Base-by-base conservation (phyloP, 2,329 filamentous ascomycete genomes). In the Fusarium anguioides region DNA sequence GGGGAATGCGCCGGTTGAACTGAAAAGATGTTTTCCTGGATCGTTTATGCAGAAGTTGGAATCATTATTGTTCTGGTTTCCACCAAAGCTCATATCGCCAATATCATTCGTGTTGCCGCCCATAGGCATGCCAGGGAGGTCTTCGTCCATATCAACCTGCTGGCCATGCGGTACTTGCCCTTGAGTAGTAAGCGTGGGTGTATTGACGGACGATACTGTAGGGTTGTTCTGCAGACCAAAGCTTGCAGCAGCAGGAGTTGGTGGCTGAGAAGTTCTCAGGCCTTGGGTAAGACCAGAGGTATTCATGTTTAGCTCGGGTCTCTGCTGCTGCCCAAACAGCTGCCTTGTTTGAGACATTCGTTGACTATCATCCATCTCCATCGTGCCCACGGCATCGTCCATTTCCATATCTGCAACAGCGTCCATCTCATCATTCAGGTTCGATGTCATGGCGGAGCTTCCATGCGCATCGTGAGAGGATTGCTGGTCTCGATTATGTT, bases 131-230 rank as follows among this genome's bases (percentile, higher is more conserved):
- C 86, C 87, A 15, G 89, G 82, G 60, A 93, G 85, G 64, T 91
- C 90, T 68, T 92, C 90, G 48, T 97, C 92, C 65, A 94, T 84
- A 71, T 94, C 90, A 23, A 81, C 85, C 79, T 81, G 84, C 57
- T 81, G 75, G 50, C 80, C 88, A 61, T 83, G 86, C 39, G 87
- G 85, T 33, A 91, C 87, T 71, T 93, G 90, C 54, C 86, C 84
- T 31, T 92, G 90, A 68, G 93, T 93, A 60, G 91, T 91, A 58
- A 98, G 85, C 1, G 94, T 97, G 1, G 95, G 95, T 0, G 95
- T 98, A 78, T 97, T 98, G 54, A 97, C 95, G 5, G 94, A 97
- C 5, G 96, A 99, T 18, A 98, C 95, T 2, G 94, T 97, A 17
- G 95, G 95, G 77, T 97, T 97, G 77, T 97, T 93, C 76, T 94